Conservation (phyloP, 2,329 filamentous ascomycete genomes). For the Neofusicoccum cordaticola region DNA sequence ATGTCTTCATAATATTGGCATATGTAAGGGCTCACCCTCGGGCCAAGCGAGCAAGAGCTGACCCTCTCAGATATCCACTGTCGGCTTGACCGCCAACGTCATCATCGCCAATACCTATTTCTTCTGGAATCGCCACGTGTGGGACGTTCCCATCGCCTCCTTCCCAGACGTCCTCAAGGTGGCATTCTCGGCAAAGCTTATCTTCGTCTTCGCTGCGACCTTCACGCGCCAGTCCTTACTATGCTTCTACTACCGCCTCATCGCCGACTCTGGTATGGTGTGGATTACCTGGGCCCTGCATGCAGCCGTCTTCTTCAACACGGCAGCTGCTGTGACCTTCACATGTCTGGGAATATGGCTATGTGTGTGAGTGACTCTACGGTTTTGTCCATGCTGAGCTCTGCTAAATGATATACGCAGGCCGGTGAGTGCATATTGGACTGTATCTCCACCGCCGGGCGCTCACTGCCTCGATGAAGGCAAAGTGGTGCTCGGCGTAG, state of each 20-base stretch:
- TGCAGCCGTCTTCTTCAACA: slow-evolving; percentile 35
- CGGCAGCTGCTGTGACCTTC: slow-evolving; percentile 39
- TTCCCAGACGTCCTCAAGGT: slow-evolving; percentile 33
- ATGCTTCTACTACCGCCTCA: slow-evolving; percentile 46
- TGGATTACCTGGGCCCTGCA: slow-evolving; percentile 43
- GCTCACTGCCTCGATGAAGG: slow-evolving; percentile 44
- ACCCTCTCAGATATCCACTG: slow-evolving; percentile 33
- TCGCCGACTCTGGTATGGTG: slow-evolving; percentile 38
- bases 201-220: slow-evolving; percentile 41
- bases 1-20: slow-evolving; percentile 40
- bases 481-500: slow-evolving; percentile 35
- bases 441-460: slow-evolving; percentile 28
- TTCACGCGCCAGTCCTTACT: slow-evolving; percentile 46
- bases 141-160: slow-evolving; percentile 37
- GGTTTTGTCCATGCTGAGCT: not conserved
- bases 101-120: slow-evolving; percentile 42
- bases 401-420: slow-evolving; percentile 19
- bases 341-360: slow-evolving; percentile 38
- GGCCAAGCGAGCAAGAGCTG: not conserved
- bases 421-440: slow-evolving; percentile 45
- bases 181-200: slow-evolving; percentile 42
- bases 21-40: slow-evolving; percentile 28
- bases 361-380: slow-evolving; percentile 29
- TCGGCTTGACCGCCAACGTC: slow-evolving; percentile 38
- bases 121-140: slow-evolving; percentile 45